Conservation (phyloP, 2,329 filamentous ascomycete species). For the Cladosporium sp. region DNA sequence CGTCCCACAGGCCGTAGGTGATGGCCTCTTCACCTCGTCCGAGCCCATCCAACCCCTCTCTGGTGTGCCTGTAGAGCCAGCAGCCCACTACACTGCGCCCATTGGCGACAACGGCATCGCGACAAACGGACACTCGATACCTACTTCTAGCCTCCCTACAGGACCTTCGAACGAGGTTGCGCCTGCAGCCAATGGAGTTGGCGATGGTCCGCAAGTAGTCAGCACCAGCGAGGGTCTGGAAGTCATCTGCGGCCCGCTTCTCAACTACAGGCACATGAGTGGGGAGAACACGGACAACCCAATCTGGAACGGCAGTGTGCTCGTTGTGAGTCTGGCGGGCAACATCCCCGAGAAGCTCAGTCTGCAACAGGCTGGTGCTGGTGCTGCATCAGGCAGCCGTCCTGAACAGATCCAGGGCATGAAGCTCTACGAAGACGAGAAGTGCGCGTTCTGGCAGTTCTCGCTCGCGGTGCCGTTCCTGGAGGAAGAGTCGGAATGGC, state of each 20-base stretch:
- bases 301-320: constrained; percentile 80
- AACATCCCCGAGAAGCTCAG: constrained; percentile 63
- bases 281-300: constrained; percentile 48
- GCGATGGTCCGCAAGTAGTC: constrained; percentile 46
- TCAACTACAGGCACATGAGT: constrained; percentile 78
- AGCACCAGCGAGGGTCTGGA: constrained; percentile 51
- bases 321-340: constrained; percentile 77
- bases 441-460: constrained; percentile 63
- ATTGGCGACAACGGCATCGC: not conserved
- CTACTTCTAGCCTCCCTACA: not conserved
- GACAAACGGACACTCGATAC: not conserved
- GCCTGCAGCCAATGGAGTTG: constrained; percentile 39
- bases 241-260: constrained; percentile 69
- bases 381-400: constrained; percentile 33
- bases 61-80: not conserved
- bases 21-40: constrained; percentile 5
- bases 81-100: not conserved
- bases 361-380: constrained; percentile 48
- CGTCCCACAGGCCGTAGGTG: not conserved
- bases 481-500: constrained; percentile 74
- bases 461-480: constrained; percentile 64
- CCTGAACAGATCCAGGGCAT: constrained; percentile 43
- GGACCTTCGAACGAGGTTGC: constrained; percentile 10
- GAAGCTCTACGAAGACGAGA: constrained; percentile 62
- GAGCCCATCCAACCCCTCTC: not conserved